These are phyloP conservation scores for Collybia sordida DNA, from an alignment of 768 basidiomycete genomes.

Conservation along the genomic window DNA sequence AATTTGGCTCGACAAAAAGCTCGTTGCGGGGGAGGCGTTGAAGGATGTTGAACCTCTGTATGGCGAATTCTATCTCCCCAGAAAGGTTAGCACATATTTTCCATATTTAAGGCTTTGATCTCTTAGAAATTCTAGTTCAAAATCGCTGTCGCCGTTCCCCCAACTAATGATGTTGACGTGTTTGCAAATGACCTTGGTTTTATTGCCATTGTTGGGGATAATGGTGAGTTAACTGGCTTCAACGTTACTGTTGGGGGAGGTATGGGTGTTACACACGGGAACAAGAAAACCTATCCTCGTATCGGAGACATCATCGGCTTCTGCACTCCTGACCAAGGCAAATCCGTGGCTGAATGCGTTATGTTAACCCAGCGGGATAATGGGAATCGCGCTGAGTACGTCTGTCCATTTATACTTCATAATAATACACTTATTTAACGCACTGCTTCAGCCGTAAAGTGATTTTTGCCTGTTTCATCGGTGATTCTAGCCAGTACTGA, in stretches of 20 bases:
- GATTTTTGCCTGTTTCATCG: constrained; percentile 6
- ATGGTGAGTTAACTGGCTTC: constrained; percentile 85
- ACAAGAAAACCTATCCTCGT: constrained; percentile 98
- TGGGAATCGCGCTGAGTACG: constrained; percentile 92
- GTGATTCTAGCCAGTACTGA: not conserved
- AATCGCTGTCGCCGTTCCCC: constrained; percentile 93
- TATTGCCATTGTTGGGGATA: constrained; percentile 83
- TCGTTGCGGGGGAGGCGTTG: constrained; percentile 90
- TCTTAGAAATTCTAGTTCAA: constrained; percentile 69
- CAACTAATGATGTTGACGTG: constrained; percentile 94
- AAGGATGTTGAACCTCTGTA: constrained; percentile 98
- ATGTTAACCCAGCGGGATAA: constrained; percentile 94
- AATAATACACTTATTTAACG: constrained; percentile 1
- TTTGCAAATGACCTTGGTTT: constrained; percentile 96
- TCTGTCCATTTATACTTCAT: constrained; percentile 11
- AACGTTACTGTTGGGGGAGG: constrained; percentile 94
- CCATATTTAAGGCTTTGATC: not conserved
- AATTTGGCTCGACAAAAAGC: constrained; percentile 98
- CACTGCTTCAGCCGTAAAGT: constrained; percentile 52
- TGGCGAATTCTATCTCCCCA: constrained; percentile 94
- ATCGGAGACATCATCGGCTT: constrained; percentile 88
- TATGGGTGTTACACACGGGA: constrained; percentile 99
- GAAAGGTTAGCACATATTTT: constrained; percentile 62
- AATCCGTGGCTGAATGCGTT: constrained; percentile 86
- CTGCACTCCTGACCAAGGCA: constrained; percentile 85